Evolutionary conservation across 1,284 basidiomycete species (phyloP).

Genomic region (Ceratobasidium sp.): DNA sequence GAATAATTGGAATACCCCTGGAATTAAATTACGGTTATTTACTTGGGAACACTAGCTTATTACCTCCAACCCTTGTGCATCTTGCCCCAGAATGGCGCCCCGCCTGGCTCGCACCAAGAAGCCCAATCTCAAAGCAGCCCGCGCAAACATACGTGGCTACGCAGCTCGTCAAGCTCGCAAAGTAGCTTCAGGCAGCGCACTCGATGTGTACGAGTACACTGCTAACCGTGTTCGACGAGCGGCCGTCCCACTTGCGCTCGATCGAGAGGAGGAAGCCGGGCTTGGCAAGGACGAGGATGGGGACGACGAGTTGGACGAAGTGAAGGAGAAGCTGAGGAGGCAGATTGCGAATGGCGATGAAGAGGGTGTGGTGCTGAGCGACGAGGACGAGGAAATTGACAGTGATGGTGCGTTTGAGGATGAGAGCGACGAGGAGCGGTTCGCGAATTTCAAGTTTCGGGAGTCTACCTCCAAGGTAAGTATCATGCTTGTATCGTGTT

Average conservation of each 20-base stretch:
- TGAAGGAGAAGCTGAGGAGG: constrained; percentile 68
- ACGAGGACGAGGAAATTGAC: constrained; percentile 83
- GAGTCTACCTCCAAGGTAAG: constrained; percentile 62
- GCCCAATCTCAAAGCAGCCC: constrained; percentile 17
- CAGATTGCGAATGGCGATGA: constrained; percentile 69
- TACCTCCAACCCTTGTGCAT: neutral
- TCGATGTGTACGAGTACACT: constrained; percentile 52
- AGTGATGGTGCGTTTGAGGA: constrained; percentile 81
- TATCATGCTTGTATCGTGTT: constrained; percentile 38
- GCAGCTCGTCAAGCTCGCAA: constrained; percentile 61
- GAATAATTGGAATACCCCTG: neutral
- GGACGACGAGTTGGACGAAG: constrained; percentile 56
- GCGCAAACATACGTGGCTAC: constrained; percentile 64
- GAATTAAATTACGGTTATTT: neutral
- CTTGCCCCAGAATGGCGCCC: constrained; percentile 5
- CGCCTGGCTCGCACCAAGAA: constrained; percentile 21
- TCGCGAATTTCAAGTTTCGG: constrained; percentile 62
- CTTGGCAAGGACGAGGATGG: constrained; percentile 58
- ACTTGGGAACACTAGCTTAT: neutral
- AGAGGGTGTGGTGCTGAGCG: constrained; percentile 58
- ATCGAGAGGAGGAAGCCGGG: constrained; percentile 65
- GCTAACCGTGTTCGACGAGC: constrained; percentile 51
- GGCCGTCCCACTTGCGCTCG: constrained; percentile 67
- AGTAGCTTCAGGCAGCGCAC: constrained; percentile 16
- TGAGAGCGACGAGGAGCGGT: constrained; percentile 84